Percentiles rank a stretch among this genome's conserved stretches.
Evolutionary conservation across 176 grass and related monocot species (phyloP).

Genomic region (Bothriochloa decipiens): DNA sequence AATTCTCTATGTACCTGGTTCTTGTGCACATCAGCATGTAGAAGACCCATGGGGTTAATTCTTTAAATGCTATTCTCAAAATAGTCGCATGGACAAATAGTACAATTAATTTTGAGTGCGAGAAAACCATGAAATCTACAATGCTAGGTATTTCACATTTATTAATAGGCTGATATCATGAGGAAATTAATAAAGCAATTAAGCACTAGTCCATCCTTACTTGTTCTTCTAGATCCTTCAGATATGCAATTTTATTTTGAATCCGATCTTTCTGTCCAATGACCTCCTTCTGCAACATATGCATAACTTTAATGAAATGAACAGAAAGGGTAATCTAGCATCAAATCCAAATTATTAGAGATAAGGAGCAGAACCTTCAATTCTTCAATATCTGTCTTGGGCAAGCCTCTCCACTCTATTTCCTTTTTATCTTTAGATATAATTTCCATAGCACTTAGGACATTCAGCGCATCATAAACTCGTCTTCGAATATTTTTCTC

Average conservation of each 20-base stretch:
- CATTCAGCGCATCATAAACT: conserved; percentile 94
- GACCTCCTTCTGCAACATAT: conserved; percentile 45
- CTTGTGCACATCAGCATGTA: neutral
- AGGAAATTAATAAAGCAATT: too few species aligned
- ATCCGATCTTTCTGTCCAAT: conserved; percentile 60
- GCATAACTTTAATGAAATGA: conserved; percentile 17
- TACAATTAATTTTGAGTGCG: neutral
- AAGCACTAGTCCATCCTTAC: neutral
- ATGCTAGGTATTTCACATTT: neutral
- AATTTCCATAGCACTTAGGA: conserved; percentile 95
- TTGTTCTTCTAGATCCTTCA: conserved; percentile 88
- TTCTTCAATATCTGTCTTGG: conserved; percentile 68
- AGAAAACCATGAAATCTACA: neutral
- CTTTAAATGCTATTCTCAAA: too few species aligned
- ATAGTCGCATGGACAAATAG: neutral
- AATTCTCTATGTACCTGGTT: neutral
- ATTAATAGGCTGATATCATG: too few species aligned
- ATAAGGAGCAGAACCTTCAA: conserved; percentile 63
- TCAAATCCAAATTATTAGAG: conserved; percentile 24
- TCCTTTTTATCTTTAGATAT: conserved; percentile 99
- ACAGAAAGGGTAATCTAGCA: neutral
- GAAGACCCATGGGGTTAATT: too few species aligned
- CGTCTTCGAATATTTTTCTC: conserved; percentile 98
- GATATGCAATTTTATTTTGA: conserved; percentile 81
- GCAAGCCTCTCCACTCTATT: conserved; percentile 96